Percentiles rank a stretch among this genome's conserved stretches.
These are phyloP conservation scores for Pulveroboletus sp. DNA, from an alignment of 768 basidiomycete species.

Conservation along the genomic window DNA sequence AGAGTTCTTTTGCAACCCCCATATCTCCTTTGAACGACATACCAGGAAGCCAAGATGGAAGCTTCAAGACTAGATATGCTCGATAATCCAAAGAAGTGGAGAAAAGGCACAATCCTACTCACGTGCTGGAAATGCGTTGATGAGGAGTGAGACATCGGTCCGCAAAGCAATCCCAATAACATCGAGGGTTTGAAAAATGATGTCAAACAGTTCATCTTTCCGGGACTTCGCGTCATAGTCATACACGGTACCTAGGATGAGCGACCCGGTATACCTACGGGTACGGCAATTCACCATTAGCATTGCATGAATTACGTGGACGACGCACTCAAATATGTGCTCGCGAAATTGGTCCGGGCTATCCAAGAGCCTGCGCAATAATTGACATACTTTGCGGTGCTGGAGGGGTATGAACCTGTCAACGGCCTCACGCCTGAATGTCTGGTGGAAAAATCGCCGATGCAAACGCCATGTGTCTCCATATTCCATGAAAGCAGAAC, in stretches of 20 bases:
- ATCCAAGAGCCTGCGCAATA: conserved; percentile 33
- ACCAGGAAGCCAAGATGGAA: conserved; percentile 24
- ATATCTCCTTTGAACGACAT: conserved; percentile 24
- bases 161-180: conserved; percentile 12
- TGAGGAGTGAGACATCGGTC: conserved; percentile 15
- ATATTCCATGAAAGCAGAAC: too few relatives aligned
- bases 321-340: conserved; percentile 33
- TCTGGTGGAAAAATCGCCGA: conserved; percentile 28
- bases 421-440: conserved; percentile 21
- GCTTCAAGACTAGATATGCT: conserved; percentile 11
- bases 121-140: conserved; percentile 17
- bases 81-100: neutral
- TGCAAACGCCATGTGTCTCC: conserved; percentile 35
- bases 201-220: conserved; percentile 14
- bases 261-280: conserved; percentile 17
- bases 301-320: neutral
- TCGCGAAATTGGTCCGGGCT: conserved; percentile 31
- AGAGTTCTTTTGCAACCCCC: conserved; percentile 9
- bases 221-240: conserved; percentile 13
- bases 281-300: neutral
- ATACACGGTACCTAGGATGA: conserved; percentile 21
- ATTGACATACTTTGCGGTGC: conserved; percentile 26
- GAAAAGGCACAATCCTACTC: neutral
- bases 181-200: conserved; percentile 4
- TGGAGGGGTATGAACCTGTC: conserved; percentile 30